Evolutionary conservation across 345 rosid genomes (phyloP).

Genomic region (Luvunga scandens): DNA sequence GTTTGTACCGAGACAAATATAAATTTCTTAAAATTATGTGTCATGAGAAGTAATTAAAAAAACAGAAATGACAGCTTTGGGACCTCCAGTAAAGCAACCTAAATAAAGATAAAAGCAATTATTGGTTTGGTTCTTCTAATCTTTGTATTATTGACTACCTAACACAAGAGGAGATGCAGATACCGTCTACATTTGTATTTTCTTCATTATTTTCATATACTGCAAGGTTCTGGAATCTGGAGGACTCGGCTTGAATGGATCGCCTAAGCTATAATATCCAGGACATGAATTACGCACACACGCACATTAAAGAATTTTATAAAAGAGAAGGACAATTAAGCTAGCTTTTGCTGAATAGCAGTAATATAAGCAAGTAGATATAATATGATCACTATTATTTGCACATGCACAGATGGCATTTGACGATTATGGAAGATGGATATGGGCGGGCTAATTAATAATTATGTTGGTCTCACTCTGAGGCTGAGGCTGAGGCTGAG

Average conservation of each 20-base stretch:
- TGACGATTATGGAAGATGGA: too few species aligned
- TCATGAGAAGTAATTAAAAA: not conserved
- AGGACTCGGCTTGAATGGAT: not conserved
- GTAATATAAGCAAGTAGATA: too few species aligned
- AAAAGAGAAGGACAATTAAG: too few species aligned
- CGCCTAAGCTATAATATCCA: not conserved
- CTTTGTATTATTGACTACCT: not conserved
- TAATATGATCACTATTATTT: too few species aligned
- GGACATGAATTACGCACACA: not conserved
- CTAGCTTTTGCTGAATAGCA: too few species aligned
- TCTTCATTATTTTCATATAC: not conserved
- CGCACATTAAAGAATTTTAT: too few species aligned
- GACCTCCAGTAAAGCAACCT: not conserved
- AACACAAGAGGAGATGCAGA: not conserved
- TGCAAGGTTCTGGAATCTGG: not conserved
- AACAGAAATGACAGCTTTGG: not conserved
- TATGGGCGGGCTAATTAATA: too few species aligned
- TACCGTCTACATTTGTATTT: not conserved
- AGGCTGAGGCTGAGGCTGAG: too few species aligned
- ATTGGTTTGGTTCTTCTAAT: not conserved
- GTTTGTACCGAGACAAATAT: too few species aligned
- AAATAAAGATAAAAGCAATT: not conserved
- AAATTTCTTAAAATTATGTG: too few species aligned
- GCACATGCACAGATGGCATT: too few species aligned
- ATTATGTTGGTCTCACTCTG: too few species aligned